Evolutionary conservation across 2,329 filamentous ascomycete species (phyloP).

Genomic region (Diaporthe sp.): DNA sequence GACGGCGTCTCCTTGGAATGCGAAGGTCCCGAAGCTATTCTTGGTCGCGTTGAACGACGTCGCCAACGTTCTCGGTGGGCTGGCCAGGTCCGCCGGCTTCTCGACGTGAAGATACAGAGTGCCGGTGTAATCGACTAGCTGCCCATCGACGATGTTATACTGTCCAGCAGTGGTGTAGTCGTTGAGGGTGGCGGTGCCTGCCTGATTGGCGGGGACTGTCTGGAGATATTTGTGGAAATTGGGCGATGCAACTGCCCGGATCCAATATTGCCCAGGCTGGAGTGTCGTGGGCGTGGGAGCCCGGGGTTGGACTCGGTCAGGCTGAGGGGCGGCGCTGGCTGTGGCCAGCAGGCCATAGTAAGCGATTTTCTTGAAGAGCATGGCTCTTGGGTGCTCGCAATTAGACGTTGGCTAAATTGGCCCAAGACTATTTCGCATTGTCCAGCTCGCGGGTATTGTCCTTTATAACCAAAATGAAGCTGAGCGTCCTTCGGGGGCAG

Average conservation of each 20-base stretch:
- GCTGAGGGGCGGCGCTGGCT: conserved; percentile 14
- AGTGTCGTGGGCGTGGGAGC: conserved; percentile 55
- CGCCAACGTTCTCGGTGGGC: conserved; percentile 61
- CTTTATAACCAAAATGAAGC: neutral
- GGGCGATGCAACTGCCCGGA: conserved; percentile 68
- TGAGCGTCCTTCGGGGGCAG: neutral
- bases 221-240: conserved; percentile 71
- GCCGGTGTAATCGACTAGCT: conserved; percentile 62
- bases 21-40: conserved; percentile 69
- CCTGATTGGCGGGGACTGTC: conserved; percentile 57
- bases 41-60: conserved; percentile 65
- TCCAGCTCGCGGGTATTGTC: neutral
- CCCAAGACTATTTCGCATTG: neutral
- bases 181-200: conserved; percentile 65
- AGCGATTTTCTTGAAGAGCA: neutral
- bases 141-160: conserved; percentile 67
- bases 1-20: conserved; percentile 69
- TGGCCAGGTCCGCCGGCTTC: conserved; percentile 55
- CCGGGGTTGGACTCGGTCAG: conserved; percentile 13
- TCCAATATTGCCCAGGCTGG: conserved; percentile 67
- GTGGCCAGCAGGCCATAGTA: conserved; percentile 7
- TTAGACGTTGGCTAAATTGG: neutral
- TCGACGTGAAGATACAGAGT: conserved; percentile 63
- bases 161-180: conserved; percentile 68
- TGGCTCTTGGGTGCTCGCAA: neutral